Percentiles rank a stretch among this genome's conserved stretches.
Evolutionary conservation across 2,329 filamentous ascomycete species (phyloP).

Genomic region (Fusarium odoratissimum): DNA sequence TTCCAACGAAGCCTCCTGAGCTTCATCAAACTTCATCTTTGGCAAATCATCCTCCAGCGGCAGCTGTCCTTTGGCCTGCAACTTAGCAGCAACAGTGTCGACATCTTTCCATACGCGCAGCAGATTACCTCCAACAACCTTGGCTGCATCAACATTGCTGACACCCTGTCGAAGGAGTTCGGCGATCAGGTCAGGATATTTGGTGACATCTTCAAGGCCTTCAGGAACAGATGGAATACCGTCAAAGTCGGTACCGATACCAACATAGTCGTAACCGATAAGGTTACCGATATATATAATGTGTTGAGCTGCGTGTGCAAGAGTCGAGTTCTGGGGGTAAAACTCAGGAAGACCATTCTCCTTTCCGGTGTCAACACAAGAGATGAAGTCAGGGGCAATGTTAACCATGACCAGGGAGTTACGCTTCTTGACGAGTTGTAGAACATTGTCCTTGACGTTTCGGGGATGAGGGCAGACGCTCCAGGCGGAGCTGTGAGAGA

Average conservation of each 20-base stretch:
- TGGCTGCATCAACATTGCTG: conserved; percentile 77
- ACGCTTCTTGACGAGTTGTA: conserved; percentile 78
- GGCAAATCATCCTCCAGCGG: conserved; percentile 64
- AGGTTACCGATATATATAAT: conserved; percentile 83
- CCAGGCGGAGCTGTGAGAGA: conserved; percentile 86
- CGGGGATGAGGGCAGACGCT: conserved; percentile 86
- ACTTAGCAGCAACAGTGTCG: conserved; percentile 74
- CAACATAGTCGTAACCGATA: conserved; percentile 89
- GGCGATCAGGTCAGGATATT: conserved; percentile 81
- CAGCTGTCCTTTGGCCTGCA: conserved; percentile 69
- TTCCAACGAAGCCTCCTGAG: not conserved
- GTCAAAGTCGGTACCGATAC: conserved; percentile 91
- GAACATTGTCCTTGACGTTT: conserved; percentile 87
- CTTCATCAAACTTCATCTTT: conserved; percentile 24
- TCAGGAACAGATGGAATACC: conserved; percentile 74
- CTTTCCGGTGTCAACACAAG: conserved; percentile 71
- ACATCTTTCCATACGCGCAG: conserved; percentile 86
- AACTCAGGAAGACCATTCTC: conserved; percentile 74
- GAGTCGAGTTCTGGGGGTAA: conserved; percentile 75
- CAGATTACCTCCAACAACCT: conserved; percentile 83
- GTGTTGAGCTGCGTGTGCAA: conserved; percentile 83
- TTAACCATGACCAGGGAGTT: conserved; percentile 92
- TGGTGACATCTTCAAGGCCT: conserved; percentile 86
- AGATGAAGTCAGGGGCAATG: conserved; percentile 85
- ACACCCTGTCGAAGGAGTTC: conserved; percentile 80